Evolutionary conservation across 2,329 filamentous ascomycete species (phyloP), one percentile per base, ranked within the genome.

Genomic region (Pestalotiopsis sp.): DNA sequence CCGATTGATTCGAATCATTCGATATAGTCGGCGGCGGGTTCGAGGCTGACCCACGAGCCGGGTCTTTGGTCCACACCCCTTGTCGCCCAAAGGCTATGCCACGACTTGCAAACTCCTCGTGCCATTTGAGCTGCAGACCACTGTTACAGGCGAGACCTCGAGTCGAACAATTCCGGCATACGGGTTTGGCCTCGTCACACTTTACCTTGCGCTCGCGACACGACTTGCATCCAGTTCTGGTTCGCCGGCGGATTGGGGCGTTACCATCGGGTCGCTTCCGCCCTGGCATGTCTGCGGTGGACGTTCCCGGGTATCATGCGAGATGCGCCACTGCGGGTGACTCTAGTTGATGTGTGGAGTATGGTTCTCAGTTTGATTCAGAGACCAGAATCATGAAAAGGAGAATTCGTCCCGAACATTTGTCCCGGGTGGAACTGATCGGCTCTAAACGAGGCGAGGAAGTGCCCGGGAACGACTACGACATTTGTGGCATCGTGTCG

Each of bases 11-110:
- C 31, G 70, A 71, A 38, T 66, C 60, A 56, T 56, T 60, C 31
- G 70, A 71, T 39, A 71, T 70, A 27, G 68, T 39, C 62, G 74
- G 39, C 59, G 72, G 68, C 64, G 71, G 64, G 70, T 66, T 69
- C 9, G 69, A 58, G 17, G 66, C 12, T 41, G 65, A 60, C n/a
- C 20, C 49, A 39, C 56, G 57, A 66, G 17, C 52, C 31, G 59
- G 13, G 12, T 68, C 68, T 64, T 75, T 71, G 70, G 73, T 80
- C 81, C 82, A 82, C 45, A 82, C 77, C 45, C 82, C 81, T 27
- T 80, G 74, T 65, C 81, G 75, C 4, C 82, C 82, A 73, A 83
- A 83, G 4, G 82, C 81, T 65, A 81, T 71, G 12, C 81, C 82
- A 9, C 79, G 79, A 65, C 75, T 80, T 65, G 71, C 72, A 69